Conservation (phyloP, 768 basidiomycete species). For the Psilocybe sp. region DNA sequence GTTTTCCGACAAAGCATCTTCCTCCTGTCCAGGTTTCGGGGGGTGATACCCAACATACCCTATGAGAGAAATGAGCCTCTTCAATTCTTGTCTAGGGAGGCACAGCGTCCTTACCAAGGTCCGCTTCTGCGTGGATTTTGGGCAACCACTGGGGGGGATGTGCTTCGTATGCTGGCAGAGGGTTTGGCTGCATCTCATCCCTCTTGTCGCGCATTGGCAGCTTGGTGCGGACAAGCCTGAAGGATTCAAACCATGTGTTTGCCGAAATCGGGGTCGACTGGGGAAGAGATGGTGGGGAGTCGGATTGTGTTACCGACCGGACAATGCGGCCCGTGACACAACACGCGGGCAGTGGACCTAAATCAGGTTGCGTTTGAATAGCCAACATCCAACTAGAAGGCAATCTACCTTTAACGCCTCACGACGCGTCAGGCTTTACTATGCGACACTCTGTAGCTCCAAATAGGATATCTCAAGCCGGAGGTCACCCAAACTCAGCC, state of each 20-base stretch:
- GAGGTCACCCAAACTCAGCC: constrained; percentile 36
- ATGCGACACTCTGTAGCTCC: constrained; percentile 60
- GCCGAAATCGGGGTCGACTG: neutral
- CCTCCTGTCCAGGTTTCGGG: constrained; percentile 70
- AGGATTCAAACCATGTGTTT: constrained; percentile 17
- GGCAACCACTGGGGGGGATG: constrained; percentile 76
- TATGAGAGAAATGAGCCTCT: constrained; percentile 21
- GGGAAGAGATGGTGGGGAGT: neutral
- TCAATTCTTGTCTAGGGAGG: neutral
- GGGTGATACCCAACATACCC: constrained; percentile 79
- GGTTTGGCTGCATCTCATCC: constrained; percentile 23
- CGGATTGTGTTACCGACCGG: neutral
- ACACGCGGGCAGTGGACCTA: neutral
- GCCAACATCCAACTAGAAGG: no score
- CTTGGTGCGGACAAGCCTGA: neutral
- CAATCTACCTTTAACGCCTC: neutral
- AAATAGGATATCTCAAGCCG: constrained; percentile 46
- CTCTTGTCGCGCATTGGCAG: constrained; percentile 32
- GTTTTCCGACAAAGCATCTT: constrained; percentile 63
- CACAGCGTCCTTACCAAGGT: constrained; percentile 51
- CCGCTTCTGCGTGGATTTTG: constrained; percentile 59
- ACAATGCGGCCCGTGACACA: neutral
- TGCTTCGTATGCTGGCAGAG: constrained; percentile 56
- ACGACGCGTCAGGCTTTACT: constrained; percentile 2
- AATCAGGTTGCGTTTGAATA: no score